Percentiles rank a stretch among this genome's conserved stretches.
These are phyloP conservation scores for Rhodamnia argentea DNA, from an alignment of 345 rosid species.

Conservation along the genomic window DNA sequence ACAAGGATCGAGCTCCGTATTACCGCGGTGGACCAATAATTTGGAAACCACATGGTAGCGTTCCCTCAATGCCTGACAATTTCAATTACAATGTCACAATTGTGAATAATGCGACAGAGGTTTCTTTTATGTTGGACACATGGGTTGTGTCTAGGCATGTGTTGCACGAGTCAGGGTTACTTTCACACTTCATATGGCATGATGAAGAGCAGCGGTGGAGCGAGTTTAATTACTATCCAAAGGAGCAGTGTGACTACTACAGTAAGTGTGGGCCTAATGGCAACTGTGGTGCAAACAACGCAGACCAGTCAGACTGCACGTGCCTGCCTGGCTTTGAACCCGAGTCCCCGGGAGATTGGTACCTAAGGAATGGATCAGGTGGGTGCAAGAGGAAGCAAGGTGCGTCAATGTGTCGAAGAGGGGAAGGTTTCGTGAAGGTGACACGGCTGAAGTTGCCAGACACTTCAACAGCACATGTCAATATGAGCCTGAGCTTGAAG, in stretches of 20 bases:
- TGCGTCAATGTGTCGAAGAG: conserved; percentile 7
- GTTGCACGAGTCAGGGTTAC: conserved; percentile 32
- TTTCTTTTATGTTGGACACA: conserved; percentile 3
- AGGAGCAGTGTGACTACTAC: conserved; percentile 43
- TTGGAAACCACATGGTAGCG: conserved; percentile 39
- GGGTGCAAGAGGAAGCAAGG: conserved; percentile 39
- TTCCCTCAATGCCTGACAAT: no score
- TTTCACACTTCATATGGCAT: conserved; percentile 39
- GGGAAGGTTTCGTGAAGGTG: conserved; percentile 38
- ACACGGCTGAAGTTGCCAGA: background rate
- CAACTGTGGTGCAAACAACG: conserved; percentile 21
- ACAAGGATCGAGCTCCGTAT: conserved; percentile 10
- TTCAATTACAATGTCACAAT: background rate
- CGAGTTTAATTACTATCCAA: conserved; percentile 29
- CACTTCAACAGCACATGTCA: background rate
- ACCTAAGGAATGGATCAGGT: conserved; percentile 20
- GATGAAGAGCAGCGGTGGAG: conserved; percentile 25
- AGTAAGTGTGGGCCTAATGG: conserved; percentile 36
- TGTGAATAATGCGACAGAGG: conserved; percentile 21
- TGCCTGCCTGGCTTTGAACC: conserved; percentile 65
- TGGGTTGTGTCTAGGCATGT: conserved; percentile 21
- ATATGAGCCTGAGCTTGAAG: background rate
- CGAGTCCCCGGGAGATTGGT: conserved; percentile 20
- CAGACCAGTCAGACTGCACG: conserved; percentile 20
- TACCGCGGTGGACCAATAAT: conserved; percentile 62